Conservation (phyloP, 2,329 filamentous ascomycete species). For the Periconia digitata region DNA sequence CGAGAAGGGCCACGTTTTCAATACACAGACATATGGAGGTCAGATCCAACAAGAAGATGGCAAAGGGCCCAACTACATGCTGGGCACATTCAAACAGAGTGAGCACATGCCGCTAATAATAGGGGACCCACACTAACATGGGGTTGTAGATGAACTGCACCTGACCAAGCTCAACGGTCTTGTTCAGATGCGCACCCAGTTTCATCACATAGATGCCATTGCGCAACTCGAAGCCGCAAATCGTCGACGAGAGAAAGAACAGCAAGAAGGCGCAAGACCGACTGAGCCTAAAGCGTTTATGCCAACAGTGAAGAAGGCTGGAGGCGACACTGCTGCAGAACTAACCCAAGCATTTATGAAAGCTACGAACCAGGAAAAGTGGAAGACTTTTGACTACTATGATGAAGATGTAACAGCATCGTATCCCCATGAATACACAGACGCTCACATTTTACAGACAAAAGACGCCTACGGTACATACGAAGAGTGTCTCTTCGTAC, state of each 20-base stretch:
- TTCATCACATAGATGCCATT: constrained; percentile 87
- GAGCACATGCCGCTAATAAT: constrained; percentile 34
- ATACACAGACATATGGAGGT: constrained; percentile 82
- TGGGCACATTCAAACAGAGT: constrained; percentile 88
- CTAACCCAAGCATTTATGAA: constrained; percentile 77
- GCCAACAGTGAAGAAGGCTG: constrained; percentile 79
- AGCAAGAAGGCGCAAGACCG: constrained; percentile 45
- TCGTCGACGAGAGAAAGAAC: constrained; percentile 48
- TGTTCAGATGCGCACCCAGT: constrained; percentile 86
- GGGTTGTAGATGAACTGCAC: constrained; percentile 72
- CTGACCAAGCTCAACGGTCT: constrained; percentile 81
- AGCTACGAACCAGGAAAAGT: constrained; percentile 77
- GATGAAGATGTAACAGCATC: constrained; percentile 67
- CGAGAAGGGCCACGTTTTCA: constrained; percentile 70
- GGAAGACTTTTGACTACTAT: constrained; percentile 76
- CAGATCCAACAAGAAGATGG: constrained; percentile 70
- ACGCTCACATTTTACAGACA: constrained; percentile 42
- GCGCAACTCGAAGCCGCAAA: constrained; percentile 67
- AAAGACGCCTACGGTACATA: constrained; percentile 76
- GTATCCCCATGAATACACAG: neutral
- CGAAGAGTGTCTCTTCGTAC: constrained; percentile 68
- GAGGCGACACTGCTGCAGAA: constrained; percentile 66
- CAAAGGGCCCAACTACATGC: constrained; percentile 77
- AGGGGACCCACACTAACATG: constrained; percentile 6
- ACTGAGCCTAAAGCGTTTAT: constrained; percentile 74